Evolutionary conservation across 192 early-diverging fungal genomes (phyloP).

Genomic region (Coemansia sp.): DNA sequence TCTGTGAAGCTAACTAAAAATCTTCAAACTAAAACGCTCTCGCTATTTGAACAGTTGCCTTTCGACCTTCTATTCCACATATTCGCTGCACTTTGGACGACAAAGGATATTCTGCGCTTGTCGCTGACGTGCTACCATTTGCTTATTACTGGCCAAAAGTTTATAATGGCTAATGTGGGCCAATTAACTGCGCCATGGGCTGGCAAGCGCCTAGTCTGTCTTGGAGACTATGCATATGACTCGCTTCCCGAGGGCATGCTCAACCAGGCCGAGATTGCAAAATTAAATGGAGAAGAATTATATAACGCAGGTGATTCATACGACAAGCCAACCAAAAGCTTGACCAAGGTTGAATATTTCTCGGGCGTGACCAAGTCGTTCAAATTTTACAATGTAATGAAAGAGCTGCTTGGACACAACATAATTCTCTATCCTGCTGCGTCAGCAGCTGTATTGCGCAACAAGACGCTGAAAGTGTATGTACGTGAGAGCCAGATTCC

Average conservation of each 20-base stretch:
- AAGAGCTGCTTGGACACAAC: not conserved
- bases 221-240: not conserved
- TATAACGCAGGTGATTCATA: not conserved
- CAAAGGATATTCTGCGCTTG: not conserved
- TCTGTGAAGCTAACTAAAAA: not conserved
- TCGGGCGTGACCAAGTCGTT: too few species aligned
- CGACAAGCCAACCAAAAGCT: not conserved
- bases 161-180: not conserved
- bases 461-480: not conserved
- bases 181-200: not conserved
- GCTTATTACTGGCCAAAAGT: not conserved
- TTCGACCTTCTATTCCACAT: not conserved
- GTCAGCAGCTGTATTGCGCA: not conserved
- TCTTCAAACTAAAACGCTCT: not conserved
- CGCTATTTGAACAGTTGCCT: not conserved
- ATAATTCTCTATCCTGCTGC: not conserved
- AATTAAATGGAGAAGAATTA: not conserved
- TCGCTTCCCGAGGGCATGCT: not conserved
- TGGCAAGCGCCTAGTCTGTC: not conserved
- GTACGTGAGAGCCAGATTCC: not conserved
- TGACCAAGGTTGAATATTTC: too few species aligned
- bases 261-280: not conserved
- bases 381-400: too few species aligned
- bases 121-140: not conserved
- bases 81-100: not conserved